Evolutionary conservation across 2,329 filamentous ascomycete genomes (phyloP), one percentile per base, ranked within the genome.

Genomic region (Neonectria punicea): DNA sequence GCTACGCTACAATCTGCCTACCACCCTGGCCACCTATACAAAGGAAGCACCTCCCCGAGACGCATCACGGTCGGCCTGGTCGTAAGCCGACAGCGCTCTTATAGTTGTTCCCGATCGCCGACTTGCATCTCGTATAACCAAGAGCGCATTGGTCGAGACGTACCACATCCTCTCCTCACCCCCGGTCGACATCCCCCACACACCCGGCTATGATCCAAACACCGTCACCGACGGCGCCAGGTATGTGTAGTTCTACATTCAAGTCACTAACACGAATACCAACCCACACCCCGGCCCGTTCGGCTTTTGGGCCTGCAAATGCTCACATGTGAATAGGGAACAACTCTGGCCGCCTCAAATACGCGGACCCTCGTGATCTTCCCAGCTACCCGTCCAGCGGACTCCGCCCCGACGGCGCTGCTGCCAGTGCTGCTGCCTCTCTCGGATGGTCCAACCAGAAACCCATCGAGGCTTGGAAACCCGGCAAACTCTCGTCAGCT

Each of bases 371-470:
- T 47, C 84, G 89, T 74, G 89, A 92, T 71, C 86, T 96, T 22
- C 93, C 93, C 41, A 92, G 90, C 74, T 95, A 86, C 73, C 92
- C 93, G 13, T 89, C 90, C 10, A 77, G 84, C 62, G 91, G 92
- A 41, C 83, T 93, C 63, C 80, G 77, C 58, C 72, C 83, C 49
- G 82, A 86, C 70, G 82, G 81, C 71, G 83, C 85, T 56, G 93
- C 92, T 61, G 93, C 92, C 65, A 87, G 90, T 69, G 89, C 92
- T 60, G 93, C 93, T 58, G 92, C 92, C 44, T 87, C 86, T 56
- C 82, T 95, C 50, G 93, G 93, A 55, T 92, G 93, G 83, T 85
- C 88, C 53, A 92, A 88, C 74, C 88, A 88, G 71, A 92, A 88
- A 74, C 78, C 87, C 3, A 82, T 89, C 55, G 86, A 92, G 76